A percentile compares a stretch with the other conserved stretches of the same genome.
These are phyloP conservation scores for Melampsora allii-populina DNA, from an alignment of 1,284 basidiomycete species.

Conservation along the genomic window DNA sequence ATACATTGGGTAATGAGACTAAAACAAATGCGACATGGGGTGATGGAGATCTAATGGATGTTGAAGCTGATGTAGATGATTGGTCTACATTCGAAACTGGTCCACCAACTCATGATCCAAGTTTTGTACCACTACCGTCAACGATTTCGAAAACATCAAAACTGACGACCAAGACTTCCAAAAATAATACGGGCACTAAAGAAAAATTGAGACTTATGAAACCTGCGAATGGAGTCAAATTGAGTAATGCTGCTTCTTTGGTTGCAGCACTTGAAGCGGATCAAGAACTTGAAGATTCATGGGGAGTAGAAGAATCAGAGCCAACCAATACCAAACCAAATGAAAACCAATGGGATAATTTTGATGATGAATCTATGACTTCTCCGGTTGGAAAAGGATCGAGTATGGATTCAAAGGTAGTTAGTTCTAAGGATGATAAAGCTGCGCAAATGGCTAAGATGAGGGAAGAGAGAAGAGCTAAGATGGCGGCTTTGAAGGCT, in stretches of 20 bases:
- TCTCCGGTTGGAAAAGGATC: background rate
- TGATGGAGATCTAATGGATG: slow-evolving; percentile 74
- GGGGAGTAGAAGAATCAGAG: background rate
- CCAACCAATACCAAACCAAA: background rate
- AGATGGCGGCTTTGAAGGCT: slow-evolving; percentile 42
- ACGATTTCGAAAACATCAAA: slow-evolving; percentile 14
- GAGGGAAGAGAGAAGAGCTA: slow-evolving; percentile 43
- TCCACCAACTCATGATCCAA: slow-evolving; percentile 22
- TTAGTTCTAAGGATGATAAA: slow-evolving; percentile 32
- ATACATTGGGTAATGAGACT: slow-evolving; percentile 50
- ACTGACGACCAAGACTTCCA: background rate
- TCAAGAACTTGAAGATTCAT: slow-evolving; percentile 11
- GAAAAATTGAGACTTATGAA: slow-evolving; percentile 2
- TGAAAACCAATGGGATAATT: background rate
- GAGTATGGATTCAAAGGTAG: background rate
- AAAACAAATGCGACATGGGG: slow-evolving; percentile 63
- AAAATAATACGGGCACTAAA: background rate
- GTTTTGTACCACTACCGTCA: slow-evolving; percentile 33
- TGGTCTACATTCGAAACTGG: slow-evolving; percentile 58
- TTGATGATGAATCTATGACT: background rate
- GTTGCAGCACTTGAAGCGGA: slow-evolving; percentile 38
- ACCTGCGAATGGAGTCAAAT: background rate
- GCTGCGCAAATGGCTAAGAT: slow-evolving; percentile 43
- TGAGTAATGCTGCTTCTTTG: slow-evolving; percentile 7
- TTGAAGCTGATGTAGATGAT: slow-evolving; percentile 83